phyloP scores from a whole-genome alignment of 257 asterid genomes.

The Jacaranda mimosifolia region DNA sequence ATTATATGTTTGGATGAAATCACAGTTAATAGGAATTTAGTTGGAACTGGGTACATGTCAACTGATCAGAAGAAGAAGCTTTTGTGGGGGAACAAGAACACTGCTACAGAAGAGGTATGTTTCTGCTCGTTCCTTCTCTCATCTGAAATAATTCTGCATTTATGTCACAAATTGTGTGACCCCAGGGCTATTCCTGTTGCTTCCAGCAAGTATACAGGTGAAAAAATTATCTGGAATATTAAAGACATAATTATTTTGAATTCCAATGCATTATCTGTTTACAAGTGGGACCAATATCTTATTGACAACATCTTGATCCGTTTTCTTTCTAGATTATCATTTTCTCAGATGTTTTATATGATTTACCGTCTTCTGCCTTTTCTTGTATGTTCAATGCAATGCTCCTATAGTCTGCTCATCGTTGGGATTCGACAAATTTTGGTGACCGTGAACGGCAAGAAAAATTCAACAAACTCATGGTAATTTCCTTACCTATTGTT shows the following conservation, averaged over 20 bases:
- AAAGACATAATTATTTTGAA: background rate
- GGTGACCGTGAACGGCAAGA: conserved; percentile 96
- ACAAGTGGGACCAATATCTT: conserved; percentile 10
- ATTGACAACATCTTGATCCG: conserved; percentile 12
- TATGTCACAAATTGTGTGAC: conserved; percentile 9
- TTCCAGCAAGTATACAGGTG: background rate
- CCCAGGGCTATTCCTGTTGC: conserved; percentile 14
- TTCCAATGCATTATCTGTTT: background rate
- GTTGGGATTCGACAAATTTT: conserved; percentile 79
- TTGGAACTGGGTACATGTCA: conserved; percentile 93
- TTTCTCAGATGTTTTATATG: conserved; percentile 36
- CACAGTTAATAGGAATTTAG: conserved; percentile 84
- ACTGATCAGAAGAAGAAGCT: conserved; percentile 99
- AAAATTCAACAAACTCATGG: conserved; percentile 99
- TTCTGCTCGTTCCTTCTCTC: background rate
- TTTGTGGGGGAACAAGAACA: conserved; percentile 91
- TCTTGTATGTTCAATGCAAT: conserved; percentile 52
- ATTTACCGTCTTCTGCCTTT: conserved; percentile 51
- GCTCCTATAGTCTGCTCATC: conserved; percentile 72
- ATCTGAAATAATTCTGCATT: conserved; percentile 21
- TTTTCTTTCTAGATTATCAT: conserved; percentile 17
- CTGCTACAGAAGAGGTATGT: conserved; percentile 82
- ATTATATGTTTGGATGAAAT: conserved; percentile 34
- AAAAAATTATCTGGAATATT: background rate
- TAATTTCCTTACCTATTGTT: conserved; percentile 52